Base-by-base conservation (phyloP, 257 asterid genomes). In the Solanum piurae region DNA sequence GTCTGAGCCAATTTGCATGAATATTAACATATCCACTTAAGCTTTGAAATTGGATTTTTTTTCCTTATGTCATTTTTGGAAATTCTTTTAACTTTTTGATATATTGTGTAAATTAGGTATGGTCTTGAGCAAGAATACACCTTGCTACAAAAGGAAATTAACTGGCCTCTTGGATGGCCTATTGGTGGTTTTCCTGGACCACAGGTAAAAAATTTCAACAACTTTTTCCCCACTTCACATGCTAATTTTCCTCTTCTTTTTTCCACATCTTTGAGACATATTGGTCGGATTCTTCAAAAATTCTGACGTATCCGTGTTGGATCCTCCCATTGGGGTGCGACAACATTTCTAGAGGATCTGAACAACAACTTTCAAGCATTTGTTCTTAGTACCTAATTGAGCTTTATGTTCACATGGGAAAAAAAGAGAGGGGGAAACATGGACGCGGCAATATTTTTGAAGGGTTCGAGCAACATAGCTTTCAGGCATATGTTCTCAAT, bases 141-240 rank as follows among this genome's bases (percentile, higher is more conserved):
- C 87, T 94, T 96, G 86, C 94, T 96, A 76, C 99, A 95, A 89
- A 89, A 83, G 69, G 90, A 93, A 7, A 95, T 94, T 38, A 95
- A 94, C 2, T 96, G 99, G 99, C 98, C 99, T 34, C 91, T 95
- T 38, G 98, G 99, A 87, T 96, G 98, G 99, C 99, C 99, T 34
- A 91, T 91, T 84, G 99, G 99, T 91, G 98, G 96, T 46, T 95
- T 92, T 92, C 98, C 99, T 46, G 98, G 99, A 88, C 99, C 98
- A 89, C 99, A 97, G 98, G 99, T 97, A 88, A 27, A 44, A 80
- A 1, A 29, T 80, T 21, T 25, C 10, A 42, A 25, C 29, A 9
- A 31, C 42, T 29, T 46, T 75, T 79, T 29, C n/a, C 42, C 29
- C 68, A 80, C 9, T 44, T 44, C 40, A 44, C 5, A 79, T 27